phyloP scores from a whole-genome alignment of 2,329 filamentous ascomycete genomes.

The Xylariaceae sp. region DNA sequence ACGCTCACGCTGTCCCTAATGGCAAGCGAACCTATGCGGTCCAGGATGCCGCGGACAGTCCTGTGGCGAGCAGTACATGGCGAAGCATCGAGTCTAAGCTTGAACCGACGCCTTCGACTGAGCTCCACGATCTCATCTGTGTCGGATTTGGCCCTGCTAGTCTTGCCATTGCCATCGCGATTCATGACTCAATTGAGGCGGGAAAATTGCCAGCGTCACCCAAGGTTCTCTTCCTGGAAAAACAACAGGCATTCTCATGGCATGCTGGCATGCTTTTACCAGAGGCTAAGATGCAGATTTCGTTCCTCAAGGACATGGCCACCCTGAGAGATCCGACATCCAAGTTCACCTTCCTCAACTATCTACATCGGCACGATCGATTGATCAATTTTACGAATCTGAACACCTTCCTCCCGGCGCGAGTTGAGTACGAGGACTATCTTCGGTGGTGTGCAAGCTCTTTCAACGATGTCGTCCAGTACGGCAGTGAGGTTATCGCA shows the following conservation, averaged over 20 bases:
- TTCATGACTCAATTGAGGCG: slow-evolving; percentile 69
- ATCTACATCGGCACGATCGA: slow-evolving; percentile 75
- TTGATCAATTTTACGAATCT: slow-evolving; percentile 89
- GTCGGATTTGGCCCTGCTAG: slow-evolving; percentile 92
- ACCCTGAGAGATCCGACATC: slow-evolving; percentile 82
- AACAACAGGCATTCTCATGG: slow-evolving; percentile 80
- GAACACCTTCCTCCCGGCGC: slow-evolving; percentile 77
- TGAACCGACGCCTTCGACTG: slow-evolving; percentile 49
- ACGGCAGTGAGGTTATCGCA: slow-evolving; percentile 70
- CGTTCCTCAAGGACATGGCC: slow-evolving; percentile 93
- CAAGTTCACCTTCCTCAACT: slow-evolving; percentile 93
- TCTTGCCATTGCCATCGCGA: slow-evolving; percentile 79
- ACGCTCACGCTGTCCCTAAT: slow-evolving; percentile 21
- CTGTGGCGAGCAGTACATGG: slow-evolving; percentile 2
- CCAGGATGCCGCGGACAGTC: not conserved
- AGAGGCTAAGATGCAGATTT: slow-evolving; percentile 95
- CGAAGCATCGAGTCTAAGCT: slow-evolving; percentile 39
- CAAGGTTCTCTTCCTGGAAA: slow-evolving; percentile 82
- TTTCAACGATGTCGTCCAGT: slow-evolving; percentile 69
- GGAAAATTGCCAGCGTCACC: slow-evolving; percentile 46
- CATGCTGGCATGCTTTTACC: slow-evolving; percentile 93
- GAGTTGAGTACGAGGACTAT: slow-evolving; percentile 92
- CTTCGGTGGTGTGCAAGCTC: slow-evolving; percentile 83
- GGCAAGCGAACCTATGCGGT: slow-evolving; percentile 6
- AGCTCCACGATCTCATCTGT: slow-evolving; percentile 79